These are phyloP conservation scores for Tricladium varicosporioides DNA, from an alignment of 2,329 filamentous ascomycete species.

Conservation along the genomic window DNA sequence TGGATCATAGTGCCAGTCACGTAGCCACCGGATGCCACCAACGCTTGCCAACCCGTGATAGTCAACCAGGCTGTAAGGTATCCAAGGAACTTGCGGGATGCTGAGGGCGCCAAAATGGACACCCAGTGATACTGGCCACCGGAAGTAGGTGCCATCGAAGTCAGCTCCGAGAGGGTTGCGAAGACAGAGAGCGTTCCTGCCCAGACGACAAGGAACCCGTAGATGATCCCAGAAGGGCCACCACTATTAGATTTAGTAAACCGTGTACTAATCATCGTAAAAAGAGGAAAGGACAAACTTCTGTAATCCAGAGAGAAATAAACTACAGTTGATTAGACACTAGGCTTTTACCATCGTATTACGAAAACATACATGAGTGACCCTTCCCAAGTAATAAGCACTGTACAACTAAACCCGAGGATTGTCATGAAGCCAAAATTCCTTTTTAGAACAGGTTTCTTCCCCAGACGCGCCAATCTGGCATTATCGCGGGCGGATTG, in stretches of 20 bases:
- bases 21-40: conserved; percentile 39
- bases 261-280: conserved; percentile 30
- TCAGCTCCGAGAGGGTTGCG: conserved; percentile 23
- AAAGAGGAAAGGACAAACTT: conserved; percentile 19
- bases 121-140: conserved; percentile 60
- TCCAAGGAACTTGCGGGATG: conserved; percentile 49
- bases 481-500: conserved; percentile 8
- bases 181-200: conserved; percentile 26
- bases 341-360: no score
- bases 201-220: conserved; percentile 35
- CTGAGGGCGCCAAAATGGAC: conserved; percentile 47
- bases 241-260: conserved; percentile 17
- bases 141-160: conserved; percentile 47
- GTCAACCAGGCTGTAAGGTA: conserved; percentile 49
- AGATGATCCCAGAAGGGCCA: conserved; percentile 37
- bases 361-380: conserved; percentile 12
- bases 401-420: conserved; percentile 41
- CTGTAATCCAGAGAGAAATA: conserved; percentile 21
- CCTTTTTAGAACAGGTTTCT: conserved; percentile 19
- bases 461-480: conserved; percentile 5
- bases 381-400: conserved; percentile 43
- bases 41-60: conserved; percentile 44
- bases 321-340: no score
- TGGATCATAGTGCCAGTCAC: conserved; percentile 44
- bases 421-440: conserved; percentile 41